Evolutionary conservation across 257 asterid species (phyloP), one percentile per base, ranked within the genome.

Genomic region (Nicotiana knightiana): DNA sequence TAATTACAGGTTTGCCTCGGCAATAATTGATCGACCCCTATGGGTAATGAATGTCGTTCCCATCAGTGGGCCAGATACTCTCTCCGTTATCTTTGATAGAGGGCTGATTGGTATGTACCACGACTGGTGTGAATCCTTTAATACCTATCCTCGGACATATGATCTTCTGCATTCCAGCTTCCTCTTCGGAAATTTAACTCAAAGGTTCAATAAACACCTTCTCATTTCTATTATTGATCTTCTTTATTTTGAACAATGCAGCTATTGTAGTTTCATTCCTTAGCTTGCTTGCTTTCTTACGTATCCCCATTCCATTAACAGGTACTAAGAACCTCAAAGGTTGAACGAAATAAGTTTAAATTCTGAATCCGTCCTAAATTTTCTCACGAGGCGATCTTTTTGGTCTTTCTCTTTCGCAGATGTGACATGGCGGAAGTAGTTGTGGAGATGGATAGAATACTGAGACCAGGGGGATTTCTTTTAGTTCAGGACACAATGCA

Each of bases 1-100:
- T 84, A 80, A 64, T 84, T 64, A 57, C 85, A 92, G 97, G 82
- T 93, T 91, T 86, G 93, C 96, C 76, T 89, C 96, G 37, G 92
- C 94, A 32, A 87, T 93, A 17, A 81, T 88, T 62, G 84, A 81
- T 76, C 84, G 57, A 77, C 90, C 92, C 2, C 48, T 91, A 15
- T 91, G 97, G 97, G 93, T 93, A 86, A 93, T 91, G 97, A 93
- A 93, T 37, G 93, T 93, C 2, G 89, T 93, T 26, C 93, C 96
- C 76, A 46, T 91, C 62, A 86, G 87, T 8, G 90, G 80, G 65
- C 89, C 89, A 21, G 94, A 93, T 83, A 89, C 94, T 54, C 86
- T 93, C 80, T 54, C 96, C 1, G 85, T 89, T 83, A 89, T 93
- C 46, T 91, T 81, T 6, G 96, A 93, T 65, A 85, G 96, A 87